A percentile compares a stretch with the other conserved stretches of the same genome.
phyloP scores from a whole-genome alignment of 1,284 basidiomycete genomes.

The Phylloporus sp. region DNA sequence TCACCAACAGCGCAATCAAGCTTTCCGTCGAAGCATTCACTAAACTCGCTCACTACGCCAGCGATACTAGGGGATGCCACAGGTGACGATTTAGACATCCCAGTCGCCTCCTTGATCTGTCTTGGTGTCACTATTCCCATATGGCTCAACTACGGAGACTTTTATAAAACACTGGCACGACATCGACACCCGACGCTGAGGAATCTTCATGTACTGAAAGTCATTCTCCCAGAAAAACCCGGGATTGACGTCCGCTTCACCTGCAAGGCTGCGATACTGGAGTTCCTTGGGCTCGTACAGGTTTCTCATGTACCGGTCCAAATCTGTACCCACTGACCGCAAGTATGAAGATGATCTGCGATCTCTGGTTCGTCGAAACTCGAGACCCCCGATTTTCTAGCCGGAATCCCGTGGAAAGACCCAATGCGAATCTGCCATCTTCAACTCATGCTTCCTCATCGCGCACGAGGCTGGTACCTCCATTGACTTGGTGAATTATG shows the following conservation, averaged over 20 bases:
- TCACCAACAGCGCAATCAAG: conserved; percentile 17
- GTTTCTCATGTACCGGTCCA: conserved; percentile 31
- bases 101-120: conserved; percentile 19
- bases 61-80: conserved; percentile 8
- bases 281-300: conserved; percentile 34
- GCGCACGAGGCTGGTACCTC: conserved; percentile 24
- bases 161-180: conserved; percentile 25
- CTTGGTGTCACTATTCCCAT: conserved; percentile 28
- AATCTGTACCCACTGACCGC: conserved; percentile 24
- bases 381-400: conserved; percentile 30
- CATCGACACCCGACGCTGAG: conserved; percentile 32
- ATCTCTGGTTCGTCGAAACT: conserved; percentile 36
- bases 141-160: conserved; percentile 27
- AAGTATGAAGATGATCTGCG: conserved; percentile 33
- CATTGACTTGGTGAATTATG: conserved; percentile 29
- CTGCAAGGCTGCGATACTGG: conserved; percentile 30
- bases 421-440: conserved; percentile 34
- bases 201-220: conserved; percentile 28
- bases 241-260: conserved; percentile 16
- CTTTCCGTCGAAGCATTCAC: conserved; percentile 19
- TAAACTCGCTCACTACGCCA: conserved; percentile 22
- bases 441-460: conserved; percentile 34
- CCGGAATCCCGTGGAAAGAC: conserved; percentile 12
- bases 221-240: conserved; percentile 15
- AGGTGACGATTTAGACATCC: conserved; percentile 16